These are phyloP conservation scores for Cladosporium sp. DNA, from an alignment of 2,329 filamentous ascomycete genomes.

Conservation along the genomic window DNA sequence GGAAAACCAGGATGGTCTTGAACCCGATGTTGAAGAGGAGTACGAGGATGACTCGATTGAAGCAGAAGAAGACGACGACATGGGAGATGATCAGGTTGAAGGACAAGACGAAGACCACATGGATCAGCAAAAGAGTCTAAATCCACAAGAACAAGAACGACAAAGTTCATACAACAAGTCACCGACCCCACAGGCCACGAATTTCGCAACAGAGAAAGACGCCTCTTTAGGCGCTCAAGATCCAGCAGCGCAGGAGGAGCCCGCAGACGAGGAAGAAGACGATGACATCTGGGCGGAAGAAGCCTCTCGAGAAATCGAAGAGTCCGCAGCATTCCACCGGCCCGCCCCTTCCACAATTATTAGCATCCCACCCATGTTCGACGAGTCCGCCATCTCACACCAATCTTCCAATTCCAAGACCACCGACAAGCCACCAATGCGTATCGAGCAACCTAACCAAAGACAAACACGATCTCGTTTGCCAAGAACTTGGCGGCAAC, in stretches of 20 bases:
- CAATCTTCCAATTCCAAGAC: not conserved
- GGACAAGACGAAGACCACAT: not conserved
- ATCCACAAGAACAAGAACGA: not conserved
- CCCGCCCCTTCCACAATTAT: not conserved
- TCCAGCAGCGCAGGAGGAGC: not conserved
- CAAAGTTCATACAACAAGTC: not conserved
- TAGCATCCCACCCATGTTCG: conserved; percentile 3
- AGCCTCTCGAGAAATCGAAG: conserved; percentile 35
- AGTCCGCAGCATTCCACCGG: conserved; percentile 1
- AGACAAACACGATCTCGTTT: conserved; percentile 36
- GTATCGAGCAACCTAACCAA: conserved; percentile 25
- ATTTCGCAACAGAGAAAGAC: not conserved
- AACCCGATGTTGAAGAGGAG: not conserved
- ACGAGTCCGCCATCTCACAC: conserved; percentile 5
- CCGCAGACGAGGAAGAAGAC: not conserved
- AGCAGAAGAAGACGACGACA: conserved; percentile 1
- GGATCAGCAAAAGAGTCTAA: too few species aligned
- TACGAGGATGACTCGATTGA: conserved; percentile 1
- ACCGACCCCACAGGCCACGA: not conserved
- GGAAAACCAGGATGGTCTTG: conserved; percentile 12
- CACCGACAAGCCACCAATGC: not conserved
- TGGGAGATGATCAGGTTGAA: not conserved
- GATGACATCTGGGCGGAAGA: conserved; percentile 47
- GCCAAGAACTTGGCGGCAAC: conserved; percentile 40
- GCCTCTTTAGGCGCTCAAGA: not conserved